A percentile compares a stretch with the other conserved stretches of the same genome.
Evolutionary conservation across 768 basidiomycete genomes (phyloP).

Genomic region (Lactarius akahatsu): DNA sequence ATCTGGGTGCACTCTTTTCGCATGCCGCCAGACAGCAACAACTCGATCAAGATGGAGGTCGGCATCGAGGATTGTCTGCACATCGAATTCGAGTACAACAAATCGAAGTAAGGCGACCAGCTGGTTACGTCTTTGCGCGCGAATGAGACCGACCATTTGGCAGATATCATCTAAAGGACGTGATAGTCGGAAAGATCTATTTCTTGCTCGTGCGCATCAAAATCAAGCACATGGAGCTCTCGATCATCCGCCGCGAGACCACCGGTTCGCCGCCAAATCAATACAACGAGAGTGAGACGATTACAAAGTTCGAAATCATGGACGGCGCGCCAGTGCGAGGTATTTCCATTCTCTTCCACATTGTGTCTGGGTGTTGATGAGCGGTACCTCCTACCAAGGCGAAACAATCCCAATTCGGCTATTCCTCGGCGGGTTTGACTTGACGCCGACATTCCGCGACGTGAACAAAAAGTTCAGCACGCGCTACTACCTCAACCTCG

Average conservation of each 20-base stretch:
- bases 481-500: slow-evolving; percentile 95
- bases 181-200: slow-evolving; percentile 99
- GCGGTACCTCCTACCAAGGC: slow-evolving; percentile 45
- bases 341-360: slow-evolving; percentile 35
- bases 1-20: slow-evolving; percentile 98
- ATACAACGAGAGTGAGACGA: slow-evolving; percentile 98
- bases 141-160: too few relatives aligned
- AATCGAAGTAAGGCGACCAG: slow-evolving; percentile 70
- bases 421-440: slow-evolving; percentile 96
- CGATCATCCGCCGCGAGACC: slow-evolving; percentile 96
- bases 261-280: slow-evolving; percentile 98
- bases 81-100: slow-evolving; percentile 99
- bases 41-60: slow-evolving; percentile 99
- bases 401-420: slow-evolving; percentile 98
- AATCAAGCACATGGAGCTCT: slow-evolving; percentile 99
- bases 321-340: slow-evolving; percentile 73
- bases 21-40: slow-evolving; percentile 98
- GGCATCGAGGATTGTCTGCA: slow-evolving; percentile 99
- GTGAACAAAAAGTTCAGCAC: slow-evolving; percentile 99
- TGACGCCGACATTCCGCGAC: slow-evolving; percentile 97
- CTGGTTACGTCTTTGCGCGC: slow-evolving; percentile 34
- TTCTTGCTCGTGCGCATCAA: slow-evolving; percentile 98
- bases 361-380: not conserved
- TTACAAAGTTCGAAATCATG: slow-evolving; percentile 99
- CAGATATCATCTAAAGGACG: slow-evolving; percentile 98